phyloP scores from a whole-genome alignment of 1,284 basidiomycete genomes.

The Singerocomus inundabilis region DNA sequence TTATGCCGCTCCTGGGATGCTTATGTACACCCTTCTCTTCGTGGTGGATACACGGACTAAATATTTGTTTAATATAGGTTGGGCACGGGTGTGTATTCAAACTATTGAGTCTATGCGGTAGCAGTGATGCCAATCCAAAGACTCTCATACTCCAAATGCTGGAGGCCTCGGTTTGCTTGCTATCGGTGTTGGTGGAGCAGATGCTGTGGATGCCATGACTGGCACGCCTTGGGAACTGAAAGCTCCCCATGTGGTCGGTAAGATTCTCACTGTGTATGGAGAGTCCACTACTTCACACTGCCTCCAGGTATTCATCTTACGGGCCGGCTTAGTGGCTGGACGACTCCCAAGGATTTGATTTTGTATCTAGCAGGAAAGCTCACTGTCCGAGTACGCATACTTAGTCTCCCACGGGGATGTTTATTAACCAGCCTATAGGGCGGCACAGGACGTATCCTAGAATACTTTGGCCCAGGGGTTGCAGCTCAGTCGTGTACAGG shows the following conservation, averaged over 20 bases:
- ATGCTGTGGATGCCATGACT: constrained; percentile 98
- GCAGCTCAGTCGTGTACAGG: constrained; percentile 91
- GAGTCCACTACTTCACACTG: neutral
- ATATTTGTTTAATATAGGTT: constrained; percentile 46
- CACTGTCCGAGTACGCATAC: constrained; percentile 77
- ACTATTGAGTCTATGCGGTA: neutral
- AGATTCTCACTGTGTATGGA: constrained; percentile 18
- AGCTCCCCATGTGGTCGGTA: constrained; percentile 86
- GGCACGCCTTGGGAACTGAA: constrained; percentile 98
- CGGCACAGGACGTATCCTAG: constrained; percentile 94
- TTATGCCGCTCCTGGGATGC: constrained; percentile 87
- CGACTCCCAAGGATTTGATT: constrained; percentile 96
- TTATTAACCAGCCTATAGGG: constrained; percentile 10
- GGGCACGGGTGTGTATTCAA: constrained; percentile 57
- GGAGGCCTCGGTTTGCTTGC: constrained; percentile 98
- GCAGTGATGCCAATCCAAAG: constrained; percentile 40
- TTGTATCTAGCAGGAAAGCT: constrained; percentile 92
- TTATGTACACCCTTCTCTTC: constrained; percentile 54
- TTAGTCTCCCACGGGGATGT: neutral
- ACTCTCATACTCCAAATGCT: constrained; percentile 98
- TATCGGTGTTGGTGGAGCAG: constrained; percentile 98
- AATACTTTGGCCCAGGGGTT: constrained; percentile 98
- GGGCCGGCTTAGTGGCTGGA: constrained; percentile 88
- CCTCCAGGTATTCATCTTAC: constrained; percentile 74
- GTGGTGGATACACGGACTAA: constrained; percentile 12